Base-by-base conservation (phyloP, 2,329 filamentous ascomycete species). In the Hypoxylon sp. region DNA sequence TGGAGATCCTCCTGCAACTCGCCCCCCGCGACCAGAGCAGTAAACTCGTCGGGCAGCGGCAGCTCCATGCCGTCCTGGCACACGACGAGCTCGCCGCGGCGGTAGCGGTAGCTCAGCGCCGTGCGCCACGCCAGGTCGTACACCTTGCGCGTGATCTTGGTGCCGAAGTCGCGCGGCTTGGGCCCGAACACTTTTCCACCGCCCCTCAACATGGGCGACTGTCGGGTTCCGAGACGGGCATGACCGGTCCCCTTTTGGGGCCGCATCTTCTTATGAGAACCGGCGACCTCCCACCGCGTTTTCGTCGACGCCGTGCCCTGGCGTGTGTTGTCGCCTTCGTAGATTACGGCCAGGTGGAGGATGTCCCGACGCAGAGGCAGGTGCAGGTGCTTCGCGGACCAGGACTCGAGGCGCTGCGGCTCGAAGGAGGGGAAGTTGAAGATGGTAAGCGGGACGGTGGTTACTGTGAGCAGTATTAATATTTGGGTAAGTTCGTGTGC, bases 71-170 rank as follows among this genome's bases (percentile, higher is more conserved):
- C 87, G 74, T 93, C 90, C 75, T 95, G 90, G 74, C 96, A 90
- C 43, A 99, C 88, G 70, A 97, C 83, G 74, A 99, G 82, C 82
- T 98, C 93, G 51, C 94, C 96, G 71, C 90, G 88, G 70, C 90
- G 86, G 81, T 96, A 98, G 65, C 96, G 89, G 83, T 97, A 97
- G 75, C 91, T 96, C 70, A 99, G 85, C 9, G 96, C 96, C 45
- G 92, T 98, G 76, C 96, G 89, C 93, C 93, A 98, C 8, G 96
- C 96, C 73, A 96, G 85, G 80, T 98, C 94, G 82, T 99, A 99
- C 50, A 97, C 88, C 83, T 98, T 98, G 76, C 87, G 86, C 73
- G 91, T 94, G 59, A 99, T 84, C 14, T 87, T 86, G 21, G 94
- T 96, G 65, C 88, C 88, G 77, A 99, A 99, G 81, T 98, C 93